A percentile compares a stretch with the other conserved stretches of the same genome.
phyloP scores from a whole-genome alignment of 2,329 filamentous ascomycete species.

The Trichoderma sp. region DNA sequence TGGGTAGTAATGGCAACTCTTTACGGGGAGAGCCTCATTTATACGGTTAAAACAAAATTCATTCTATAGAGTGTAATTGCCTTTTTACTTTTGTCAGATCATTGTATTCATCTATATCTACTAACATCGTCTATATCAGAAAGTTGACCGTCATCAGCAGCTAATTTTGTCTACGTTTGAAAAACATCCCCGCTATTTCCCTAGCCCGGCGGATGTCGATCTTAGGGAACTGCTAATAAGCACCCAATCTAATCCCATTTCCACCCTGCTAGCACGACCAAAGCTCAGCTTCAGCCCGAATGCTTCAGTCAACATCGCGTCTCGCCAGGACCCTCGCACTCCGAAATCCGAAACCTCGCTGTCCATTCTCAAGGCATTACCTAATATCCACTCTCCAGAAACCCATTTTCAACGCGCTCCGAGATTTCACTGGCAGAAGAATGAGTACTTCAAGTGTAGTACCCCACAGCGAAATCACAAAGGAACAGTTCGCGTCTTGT shows the following conservation, averaged over 20 bases:
- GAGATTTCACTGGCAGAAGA: not conserved
- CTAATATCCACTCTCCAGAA: not conserved
- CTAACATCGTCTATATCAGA: not conserved
- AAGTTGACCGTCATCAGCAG: not conserved
- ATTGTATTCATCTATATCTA: not conserved
- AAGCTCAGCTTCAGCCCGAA: not conserved
- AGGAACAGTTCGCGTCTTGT: slow-evolving; percentile 35
- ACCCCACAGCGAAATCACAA: slow-evolving; percentile 27
- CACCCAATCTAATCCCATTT: not conserved
- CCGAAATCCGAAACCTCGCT: not conserved
- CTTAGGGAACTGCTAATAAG: not conserved
- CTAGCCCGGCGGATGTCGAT: not conserved
- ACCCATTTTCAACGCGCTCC: not conserved
- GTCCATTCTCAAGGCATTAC: not conserved
- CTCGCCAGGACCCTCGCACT: not conserved
- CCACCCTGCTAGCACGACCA: not conserved
- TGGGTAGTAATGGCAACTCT: accelerated
- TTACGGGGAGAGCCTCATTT: not conserved
- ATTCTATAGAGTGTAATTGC: not conserved
- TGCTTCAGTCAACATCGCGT: not conserved
- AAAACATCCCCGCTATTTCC: not conserved
- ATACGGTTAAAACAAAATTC: not conserved
- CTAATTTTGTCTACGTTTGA: not conserved
- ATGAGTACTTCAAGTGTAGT: slow-evolving; percentile 9
- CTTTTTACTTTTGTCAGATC: not conserved